phyloP scores from a whole-genome alignment of 2,329 filamentous ascomycete genomes.

The Diaporthe sp. region DNA sequence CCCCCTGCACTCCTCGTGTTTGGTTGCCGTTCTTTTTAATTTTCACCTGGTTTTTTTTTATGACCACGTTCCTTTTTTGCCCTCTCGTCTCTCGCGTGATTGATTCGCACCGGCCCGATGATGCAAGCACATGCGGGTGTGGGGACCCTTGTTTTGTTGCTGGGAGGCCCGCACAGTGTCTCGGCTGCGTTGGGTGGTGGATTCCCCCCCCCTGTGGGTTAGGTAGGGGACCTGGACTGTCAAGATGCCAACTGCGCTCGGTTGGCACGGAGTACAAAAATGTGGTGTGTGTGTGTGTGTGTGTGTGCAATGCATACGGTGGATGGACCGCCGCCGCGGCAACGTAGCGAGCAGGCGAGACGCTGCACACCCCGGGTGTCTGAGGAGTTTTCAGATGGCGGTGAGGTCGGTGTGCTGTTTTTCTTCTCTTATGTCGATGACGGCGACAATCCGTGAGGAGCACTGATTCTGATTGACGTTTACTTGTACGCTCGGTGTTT shows the following conservation, averaged over 20 bases:
- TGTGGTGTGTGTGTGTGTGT: not conserved
- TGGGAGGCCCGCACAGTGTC: conserved; percentile 20
- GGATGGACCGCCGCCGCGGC: not conserved
- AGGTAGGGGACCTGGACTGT: not conserved
- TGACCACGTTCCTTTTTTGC: not conserved
- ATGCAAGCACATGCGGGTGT: conserved; percentile 9
- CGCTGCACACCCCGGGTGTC: not conserved
- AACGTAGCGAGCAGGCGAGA: too few species aligned
- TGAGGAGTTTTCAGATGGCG: not conserved
- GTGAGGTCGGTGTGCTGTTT: not conserved
- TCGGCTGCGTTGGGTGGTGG: not conserved
- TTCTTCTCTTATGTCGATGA: not conserved
- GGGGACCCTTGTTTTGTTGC: conserved; percentile 1
- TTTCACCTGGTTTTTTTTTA: not conserved
- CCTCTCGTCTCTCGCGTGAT: not conserved
- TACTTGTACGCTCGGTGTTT: not conserved
- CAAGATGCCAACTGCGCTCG: not conserved
- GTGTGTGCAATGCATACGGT: not conserved
- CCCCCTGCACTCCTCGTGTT: not conserved
- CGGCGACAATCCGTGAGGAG: not conserved
- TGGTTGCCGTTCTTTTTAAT: too few species aligned
- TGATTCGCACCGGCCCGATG: conserved; percentile 25
- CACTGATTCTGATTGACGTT: not conserved
- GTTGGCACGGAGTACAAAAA: conserved; percentile 18
- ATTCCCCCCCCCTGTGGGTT: conserved; percentile 31